Conservation (phyloP, 108 stramenopile species). For the Parmales sp. region DNA sequence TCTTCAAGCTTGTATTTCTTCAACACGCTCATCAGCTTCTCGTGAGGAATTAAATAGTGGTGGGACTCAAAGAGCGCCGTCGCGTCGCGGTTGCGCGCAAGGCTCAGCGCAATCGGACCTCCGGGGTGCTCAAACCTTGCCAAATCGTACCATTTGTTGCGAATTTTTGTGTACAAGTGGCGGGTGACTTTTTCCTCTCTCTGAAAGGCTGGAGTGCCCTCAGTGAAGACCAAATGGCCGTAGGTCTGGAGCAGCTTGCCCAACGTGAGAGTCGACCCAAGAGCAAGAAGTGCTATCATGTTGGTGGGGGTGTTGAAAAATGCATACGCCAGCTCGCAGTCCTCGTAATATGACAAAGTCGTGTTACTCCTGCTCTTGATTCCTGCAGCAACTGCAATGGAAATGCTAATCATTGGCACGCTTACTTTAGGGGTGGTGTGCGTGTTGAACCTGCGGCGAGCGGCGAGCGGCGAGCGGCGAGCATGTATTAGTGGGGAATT, state of each 20-base stretch:
- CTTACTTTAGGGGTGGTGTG: no score
- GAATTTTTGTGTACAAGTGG: conserved; percentile 25
- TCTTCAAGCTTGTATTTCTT: conserved; percentile 32
- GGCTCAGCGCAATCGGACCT: conserved; percentile 37
- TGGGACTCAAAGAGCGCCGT: conserved; percentile 48
- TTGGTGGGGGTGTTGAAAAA: no score
- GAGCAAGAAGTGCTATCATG: no score
- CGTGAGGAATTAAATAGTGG: conserved; percentile 28
- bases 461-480: no score
- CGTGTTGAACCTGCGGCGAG: no score
- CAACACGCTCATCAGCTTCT: conserved; percentile 27
- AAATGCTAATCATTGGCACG: no score
- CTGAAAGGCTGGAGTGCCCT: background rate
- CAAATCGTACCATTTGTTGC: conserved; percentile 40
- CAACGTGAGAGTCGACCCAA: no score
- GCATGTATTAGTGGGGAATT: no score
- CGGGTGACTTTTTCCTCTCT: background rate
- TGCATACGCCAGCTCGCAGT: no score
- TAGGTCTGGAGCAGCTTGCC: background rate
- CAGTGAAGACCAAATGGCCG: background rate
- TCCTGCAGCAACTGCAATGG: no score
- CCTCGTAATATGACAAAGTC: no score
- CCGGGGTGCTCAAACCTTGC: conserved; percentile 42
- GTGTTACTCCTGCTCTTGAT: no score
- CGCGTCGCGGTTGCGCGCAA: conserved; percentile 31